Evolutionary conservation across 2,329 filamentous ascomycete species (phyloP).

Genomic region (Didymella lethalis): DNA sequence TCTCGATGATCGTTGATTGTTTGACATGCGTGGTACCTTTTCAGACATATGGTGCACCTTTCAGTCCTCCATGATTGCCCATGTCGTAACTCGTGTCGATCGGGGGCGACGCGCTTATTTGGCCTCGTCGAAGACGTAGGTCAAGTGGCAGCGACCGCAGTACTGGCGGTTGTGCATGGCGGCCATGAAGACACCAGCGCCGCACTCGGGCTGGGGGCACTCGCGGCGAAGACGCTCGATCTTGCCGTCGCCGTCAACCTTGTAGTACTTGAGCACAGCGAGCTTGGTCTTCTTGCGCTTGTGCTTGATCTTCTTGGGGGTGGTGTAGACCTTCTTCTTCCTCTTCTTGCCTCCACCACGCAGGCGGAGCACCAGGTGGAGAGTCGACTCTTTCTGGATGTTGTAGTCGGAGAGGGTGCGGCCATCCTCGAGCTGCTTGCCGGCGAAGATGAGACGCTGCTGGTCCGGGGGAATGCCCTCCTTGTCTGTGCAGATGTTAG

Average conservation of each 20-base stretch:
- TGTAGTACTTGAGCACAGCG: constrained; percentile 99
- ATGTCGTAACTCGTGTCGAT: constrained; percentile 39
- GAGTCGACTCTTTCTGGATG: constrained; percentile 99
- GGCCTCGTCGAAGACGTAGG: constrained; percentile 74
- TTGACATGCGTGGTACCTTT: constrained; percentile 29
- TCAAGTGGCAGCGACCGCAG: constrained; percentile 78
- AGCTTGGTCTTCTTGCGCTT: constrained; percentile 99
- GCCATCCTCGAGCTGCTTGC: constrained; percentile 99
- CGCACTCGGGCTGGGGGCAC: constrained; percentile 86
- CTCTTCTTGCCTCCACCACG: constrained; percentile 97
- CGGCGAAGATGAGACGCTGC: constrained; percentile 99
- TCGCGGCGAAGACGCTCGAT: constrained; percentile 99
- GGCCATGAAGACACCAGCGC: constrained; percentile 99
- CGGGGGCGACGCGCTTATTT: constrained; percentile 55
- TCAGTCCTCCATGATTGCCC: constrained; percentile 35
- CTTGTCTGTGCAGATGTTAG: constrained; percentile 77
- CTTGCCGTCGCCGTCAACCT: constrained; percentile 99
- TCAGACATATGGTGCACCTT: constrained; percentile 31
- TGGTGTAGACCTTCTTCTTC: constrained; percentile 99
- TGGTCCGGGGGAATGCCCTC: constrained; percentile 99
- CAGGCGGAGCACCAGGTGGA: constrained; percentile 96
- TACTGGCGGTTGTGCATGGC: constrained; percentile 99
- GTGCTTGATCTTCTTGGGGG: constrained; percentile 99
- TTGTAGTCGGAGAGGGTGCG: constrained; percentile 99
- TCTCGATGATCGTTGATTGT: constrained; percentile 36